Conservation (phyloP, 352 stramenopile species). For the Blastocystis sp. region DNA sequence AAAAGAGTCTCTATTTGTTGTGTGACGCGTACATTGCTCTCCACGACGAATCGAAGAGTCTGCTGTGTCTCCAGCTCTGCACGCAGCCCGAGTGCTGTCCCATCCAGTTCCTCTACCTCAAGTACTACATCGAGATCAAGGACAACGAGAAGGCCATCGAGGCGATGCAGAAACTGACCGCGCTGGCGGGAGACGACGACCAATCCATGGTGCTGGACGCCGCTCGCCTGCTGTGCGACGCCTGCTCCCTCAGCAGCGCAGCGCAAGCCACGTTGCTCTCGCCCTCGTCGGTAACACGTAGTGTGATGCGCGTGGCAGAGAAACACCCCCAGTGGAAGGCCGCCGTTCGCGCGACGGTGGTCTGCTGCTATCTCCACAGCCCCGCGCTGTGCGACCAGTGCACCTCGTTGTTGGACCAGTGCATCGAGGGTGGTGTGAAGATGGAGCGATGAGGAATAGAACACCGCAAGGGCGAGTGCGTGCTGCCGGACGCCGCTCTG, state of each 20-base stretch:
- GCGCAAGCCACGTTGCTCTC: not conserved
- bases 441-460: not conserved
- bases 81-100: conserved; percentile 3
- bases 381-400: conserved; percentile 14
- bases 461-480: not conserved
- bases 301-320: not conserved
- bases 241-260: conserved; percentile 14
- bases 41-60: conserved; percentile 33
- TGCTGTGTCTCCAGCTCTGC: conserved; percentile 57
- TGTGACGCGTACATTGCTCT: conserved; percentile 23
- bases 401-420: not conserved
- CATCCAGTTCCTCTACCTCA: conserved; percentile 64
- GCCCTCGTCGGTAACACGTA: not conserved
- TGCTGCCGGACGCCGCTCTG: not conserved
- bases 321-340: conserved; percentile 41
- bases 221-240: conserved; percentile 12
- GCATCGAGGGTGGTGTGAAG: not conserved
- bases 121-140: conserved; percentile 16
- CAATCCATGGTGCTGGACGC: conserved; percentile 17
- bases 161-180: not conserved
- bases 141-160: conserved; percentile 43
- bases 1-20: conserved; percentile 42
- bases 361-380: conserved; percentile 19
- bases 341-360: not conserved
- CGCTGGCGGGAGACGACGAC: not conserved